These are phyloP conservation scores for Uronychia setigera DNA, from an alignment of 73 alveolate genomes.

Conservation along the genomic window DNA sequence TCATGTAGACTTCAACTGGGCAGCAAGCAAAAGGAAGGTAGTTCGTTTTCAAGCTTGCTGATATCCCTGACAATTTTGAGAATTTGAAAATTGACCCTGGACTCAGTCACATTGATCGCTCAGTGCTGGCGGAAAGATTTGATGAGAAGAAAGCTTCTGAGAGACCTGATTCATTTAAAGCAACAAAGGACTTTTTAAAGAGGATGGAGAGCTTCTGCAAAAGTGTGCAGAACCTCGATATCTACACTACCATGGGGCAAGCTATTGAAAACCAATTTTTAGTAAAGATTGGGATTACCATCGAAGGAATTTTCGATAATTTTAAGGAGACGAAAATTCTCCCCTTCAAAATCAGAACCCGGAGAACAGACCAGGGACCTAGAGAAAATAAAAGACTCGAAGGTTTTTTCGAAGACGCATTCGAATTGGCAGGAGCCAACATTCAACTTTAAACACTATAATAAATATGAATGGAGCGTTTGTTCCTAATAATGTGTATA, in stretches of 20 bases:
- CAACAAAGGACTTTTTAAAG: not conserved
- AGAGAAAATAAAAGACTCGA: not conserved
- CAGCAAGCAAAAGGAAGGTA: not conserved
- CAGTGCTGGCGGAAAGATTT: not conserved
- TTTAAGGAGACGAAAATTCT: not conserved
- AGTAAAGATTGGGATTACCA: not conserved
- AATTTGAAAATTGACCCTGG: not conserved
- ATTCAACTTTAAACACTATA: not conserved
- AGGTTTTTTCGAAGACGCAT: not conserved
- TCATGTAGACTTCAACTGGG: not conserved
- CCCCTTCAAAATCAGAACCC: not conserved
- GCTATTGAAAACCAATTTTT: not conserved
- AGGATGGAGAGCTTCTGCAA: slow-evolving; percentile 2
- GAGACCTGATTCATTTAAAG: not conserved
- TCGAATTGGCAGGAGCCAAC: not conserved
- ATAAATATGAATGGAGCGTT: not conserved
- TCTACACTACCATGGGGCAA: not conserved
- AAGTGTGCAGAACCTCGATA: not conserved
- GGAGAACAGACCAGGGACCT: not conserved
- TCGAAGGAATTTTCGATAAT: not conserved
- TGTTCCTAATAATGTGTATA: not conserved
- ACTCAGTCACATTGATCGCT: not conserved
- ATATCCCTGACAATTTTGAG: not conserved
- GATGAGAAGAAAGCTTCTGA: not conserved
- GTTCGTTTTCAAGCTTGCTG: not conserved